Evolutionary conservation across 108 stramenopile genomes (phyloP), one percentile per base, ranked within the genome.

Genomic region (Nannochloropsis gaditana): DNA sequence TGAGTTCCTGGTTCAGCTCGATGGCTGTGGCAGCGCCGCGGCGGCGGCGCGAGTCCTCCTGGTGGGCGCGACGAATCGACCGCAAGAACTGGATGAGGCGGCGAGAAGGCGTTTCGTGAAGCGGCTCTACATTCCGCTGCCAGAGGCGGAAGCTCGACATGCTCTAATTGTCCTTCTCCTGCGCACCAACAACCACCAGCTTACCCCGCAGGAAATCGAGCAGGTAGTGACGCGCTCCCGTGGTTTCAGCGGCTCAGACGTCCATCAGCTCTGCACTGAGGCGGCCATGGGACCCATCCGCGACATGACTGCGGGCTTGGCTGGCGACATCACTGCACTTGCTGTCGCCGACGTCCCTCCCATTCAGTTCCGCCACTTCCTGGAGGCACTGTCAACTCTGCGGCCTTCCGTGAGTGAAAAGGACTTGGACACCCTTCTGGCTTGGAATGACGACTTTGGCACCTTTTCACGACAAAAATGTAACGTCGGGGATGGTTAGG

Each of bases 81-180:
- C 99, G 5, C 95, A 97, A 81, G 99, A 99, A 90, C 91, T 99
- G 73, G 98, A 99, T 88, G 98, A 99, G 88, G 99, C 99, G 1
- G 99, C 97, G 1, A 92, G 99, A n/a, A 87, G 98, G 80, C 93
- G 97, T n/a, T 93, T 93, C 45, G 91, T 92, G 45, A 92, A 92
- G 82, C 90, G 92, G 0, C 87, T 99, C 79, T 99, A 99, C 90
- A 96, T 99, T 83, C 97, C 98, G 9, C 91, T 99, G 41, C 99
- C 99, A 9, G 93, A 93, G 9, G 89, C 91, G 45, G 83, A 44
- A 3, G 97, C 94, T 81, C 91, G 99, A 9, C 88, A 89, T 73
- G 84, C 86, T 41, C 93, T 99, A 43, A 21, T 99, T 21, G 83
- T 87, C 21, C 93, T 90, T 19, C 91, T 99, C 73, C 93, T 99